Base-by-base conservation (phyloP, 208 protist species). In the Trypanosoma brucei region DNA sequence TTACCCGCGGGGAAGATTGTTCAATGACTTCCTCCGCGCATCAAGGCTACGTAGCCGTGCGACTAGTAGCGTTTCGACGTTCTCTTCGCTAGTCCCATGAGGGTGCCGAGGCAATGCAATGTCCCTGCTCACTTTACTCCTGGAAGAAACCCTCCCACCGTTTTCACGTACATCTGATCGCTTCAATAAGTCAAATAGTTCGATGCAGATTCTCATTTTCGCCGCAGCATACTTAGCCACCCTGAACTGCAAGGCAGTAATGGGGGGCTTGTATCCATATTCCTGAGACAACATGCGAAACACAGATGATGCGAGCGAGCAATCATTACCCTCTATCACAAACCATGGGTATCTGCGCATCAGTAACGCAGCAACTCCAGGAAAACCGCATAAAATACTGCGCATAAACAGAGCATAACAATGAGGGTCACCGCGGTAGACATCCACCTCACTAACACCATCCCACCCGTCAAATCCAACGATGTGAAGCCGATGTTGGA, bases 361-460 rank as follows among this genome's bases (percentile, higher is more conserved):
- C 14, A 62, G 13, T 13, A n/a, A n/a, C 5, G 22, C 31, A 34
- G 57, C 48, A 31, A 34, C 44, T 5, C 7, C 9, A 6, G 57
- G 57, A 14, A 62, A 62, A 5, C 22, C 35, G 22, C 2, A 34
- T 2, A 62, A 36, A 37, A 62, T 52, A 35, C 3, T 53, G 31
- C 57, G 57, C 57, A 62, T 11, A 52, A 62, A 62, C 30, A 50
- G 14, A 4, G 57, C 57, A n/a, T 62, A 62, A 44, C 57, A 62
- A 33, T 52, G 57, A 2, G 57, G 57, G 6, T 13, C 30, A 3
- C 57, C 57, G 7, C 22, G 11, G 31, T 62, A 62, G n/a, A 62
- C 57, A 49, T 62, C 57, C 14, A 11, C 57, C 44, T 62, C 57
- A 13, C 14, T 37, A 5, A 62, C 33, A 14, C 5, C 57, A 34